phyloP scores from a whole-genome alignment of 1,284 basidiomycete species.

The Phylloboletellus chloephorus region DNA sequence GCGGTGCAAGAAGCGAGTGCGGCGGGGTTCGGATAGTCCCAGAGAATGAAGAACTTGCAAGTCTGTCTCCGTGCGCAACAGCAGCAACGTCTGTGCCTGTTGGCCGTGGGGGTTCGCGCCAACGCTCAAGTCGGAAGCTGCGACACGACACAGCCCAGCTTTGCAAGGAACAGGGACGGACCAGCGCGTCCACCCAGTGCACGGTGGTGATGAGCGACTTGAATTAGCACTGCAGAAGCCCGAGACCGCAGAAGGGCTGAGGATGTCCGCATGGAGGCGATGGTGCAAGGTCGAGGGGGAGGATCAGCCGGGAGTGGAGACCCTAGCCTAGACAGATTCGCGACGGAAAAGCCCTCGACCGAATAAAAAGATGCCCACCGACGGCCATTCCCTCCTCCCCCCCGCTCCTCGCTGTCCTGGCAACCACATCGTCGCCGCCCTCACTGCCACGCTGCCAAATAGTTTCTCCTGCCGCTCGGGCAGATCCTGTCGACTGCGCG shows the following conservation, averaged over 20 bases:
- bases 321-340: slow-evolving; percentile 1
- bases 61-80: too few species aligned
- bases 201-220: slow-evolving; percentile 4
- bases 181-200: too few species aligned
- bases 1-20: neutral
- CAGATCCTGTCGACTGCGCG: slow-evolving; percentile 5
- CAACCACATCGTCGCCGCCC: slow-evolving; percentile 1
- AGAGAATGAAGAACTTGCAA: too few species aligned
- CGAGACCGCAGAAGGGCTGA: slow-evolving; percentile 1
- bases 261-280: neutral
- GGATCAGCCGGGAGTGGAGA: slow-evolving; percentile 9
- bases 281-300: slow-evolving; percentile 1
- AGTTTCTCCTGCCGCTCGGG: neutral
- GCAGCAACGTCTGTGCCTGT: too few species aligned
- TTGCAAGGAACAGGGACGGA: too few species aligned
- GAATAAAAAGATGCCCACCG: slow-evolving; percentile 6
- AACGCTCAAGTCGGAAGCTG: too few species aligned
- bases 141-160: too few species aligned
- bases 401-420: slow-evolving; percentile 2
- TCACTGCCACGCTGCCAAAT: slow-evolving; percentile 14
- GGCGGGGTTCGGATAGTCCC: neutral
- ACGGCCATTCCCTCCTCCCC: neutral
- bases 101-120: too few species aligned
- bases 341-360: slow-evolving; percentile 5
- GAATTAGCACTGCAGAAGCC: slow-evolving; percentile 6